These are phyloP conservation scores for Aurifilum marmelostoma DNA, from an alignment of 2,329 filamentous ascomycete species.

Conservation along the genomic window DNA sequence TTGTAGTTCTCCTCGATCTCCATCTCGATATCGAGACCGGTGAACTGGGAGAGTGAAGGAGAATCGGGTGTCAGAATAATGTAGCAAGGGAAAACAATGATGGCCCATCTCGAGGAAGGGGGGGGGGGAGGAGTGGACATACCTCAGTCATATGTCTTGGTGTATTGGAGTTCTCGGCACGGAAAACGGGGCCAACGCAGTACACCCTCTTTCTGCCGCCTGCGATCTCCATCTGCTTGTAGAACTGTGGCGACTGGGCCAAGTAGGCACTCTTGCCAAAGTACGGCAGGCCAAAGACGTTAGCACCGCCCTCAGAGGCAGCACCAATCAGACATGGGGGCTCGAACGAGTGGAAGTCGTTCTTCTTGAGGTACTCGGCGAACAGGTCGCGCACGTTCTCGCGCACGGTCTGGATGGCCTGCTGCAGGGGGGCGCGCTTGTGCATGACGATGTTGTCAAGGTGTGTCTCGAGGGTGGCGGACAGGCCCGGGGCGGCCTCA, in stretches of 20 bases:
- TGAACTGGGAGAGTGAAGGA: constrained; percentile 57
- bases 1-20: constrained; percentile 79
- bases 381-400: constrained; percentile 44
- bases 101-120: too few species aligned
- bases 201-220: constrained; percentile 77
- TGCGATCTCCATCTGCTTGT: constrained; percentile 86
- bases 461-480: constrained; percentile 81
- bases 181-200: constrained; percentile 79
- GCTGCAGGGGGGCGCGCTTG: constrained; percentile 87
- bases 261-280: constrained; percentile 83
- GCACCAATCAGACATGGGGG: constrained; percentile 88
- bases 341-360: constrained; percentile 81
- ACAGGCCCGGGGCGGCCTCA: constrained; percentile 49
- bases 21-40: constrained; percentile 88
- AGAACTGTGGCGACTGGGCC: constrained; percentile 81
- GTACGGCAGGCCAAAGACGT: constrained; percentile 89
- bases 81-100: constrained; percentile 9
- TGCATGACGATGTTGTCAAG: constrained; percentile 93
- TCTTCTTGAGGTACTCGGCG: constrained; percentile 68
- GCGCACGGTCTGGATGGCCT: constrained; percentile 64
- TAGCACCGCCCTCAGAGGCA: constrained; percentile 88
- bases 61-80: constrained; percentile 11
- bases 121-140: constrained; percentile 26
- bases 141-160: constrained; percentile 82
- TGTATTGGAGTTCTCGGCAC: constrained; percentile 85